Base-by-base conservation (phyloP, 1,139 yeast species). In the Saccharomyces hybrid region DNA sequence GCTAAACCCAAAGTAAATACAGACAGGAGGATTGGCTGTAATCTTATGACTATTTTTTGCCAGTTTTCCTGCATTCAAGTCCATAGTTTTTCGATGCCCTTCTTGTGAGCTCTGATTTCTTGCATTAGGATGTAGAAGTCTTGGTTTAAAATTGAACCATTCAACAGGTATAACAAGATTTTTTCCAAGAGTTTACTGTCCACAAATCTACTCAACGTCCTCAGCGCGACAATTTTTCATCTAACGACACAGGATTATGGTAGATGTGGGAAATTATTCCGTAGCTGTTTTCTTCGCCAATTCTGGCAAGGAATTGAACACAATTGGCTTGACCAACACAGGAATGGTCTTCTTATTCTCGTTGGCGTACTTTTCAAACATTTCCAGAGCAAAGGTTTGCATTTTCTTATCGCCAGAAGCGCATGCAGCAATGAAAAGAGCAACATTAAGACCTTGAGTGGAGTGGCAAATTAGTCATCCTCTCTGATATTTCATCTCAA, bases 11-110 rank as follows among this genome's bases (percentile, higher is more conserved):
- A 62, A 50, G 77, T 75, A 44, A 90, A 86, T 56, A 91, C 83
- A 77, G 84, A 90, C 81, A 25, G 89, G 78, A 59, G 86, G 78
- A 30, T 85, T n/a, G 95, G 89, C 50, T 97, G 96, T 68, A 88
- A 79, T 63, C 78, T 75, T 67, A 80, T 77, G 62, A 74, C 73
- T 59, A 91, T 70, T 50, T 73, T 77, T 56, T 81, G 88, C 91
- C 95, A 90, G 70, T 90, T 84, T n/a, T 60, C 64, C 60, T 80
- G 79, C 62, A 85, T 68, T 96, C 97, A 91, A 14, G 67, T 59
- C 90, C 93, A 91, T 61, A 84, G 72, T 20, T 81, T 79, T 61
- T 78, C 77, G 27, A 88, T 16, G 20, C 20, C 20, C 20, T 16
- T 16, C 20, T 16, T 16, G 20, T 16, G 20, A 16, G 20, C 20